A percentile compares a stretch with the other conserved stretches of the same genome.
These are phyloP conservation scores for Monilinia vaccinii-corymbosi DNA, from an alignment of 2,329 filamentous ascomycete genomes.

Conservation along the genomic window DNA sequence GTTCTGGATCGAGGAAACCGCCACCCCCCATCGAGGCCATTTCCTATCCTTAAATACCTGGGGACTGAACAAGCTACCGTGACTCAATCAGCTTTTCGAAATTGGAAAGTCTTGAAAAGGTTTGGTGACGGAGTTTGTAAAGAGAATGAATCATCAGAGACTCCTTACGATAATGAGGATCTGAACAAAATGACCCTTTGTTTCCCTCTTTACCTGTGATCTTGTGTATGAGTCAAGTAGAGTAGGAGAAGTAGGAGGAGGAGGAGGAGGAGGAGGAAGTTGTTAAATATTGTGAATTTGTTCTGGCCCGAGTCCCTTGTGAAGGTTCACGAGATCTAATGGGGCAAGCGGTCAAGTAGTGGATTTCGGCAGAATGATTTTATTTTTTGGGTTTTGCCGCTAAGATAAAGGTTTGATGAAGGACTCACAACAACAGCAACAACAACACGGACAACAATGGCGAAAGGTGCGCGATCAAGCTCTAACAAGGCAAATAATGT, in stretches of 20 bases:
- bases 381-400: neutral
- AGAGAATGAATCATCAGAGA: neutral
- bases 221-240: neutral
- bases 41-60: conserved; percentile 1
- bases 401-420: conserved; percentile 9
- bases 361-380: neutral
- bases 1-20: conserved; percentile 24
- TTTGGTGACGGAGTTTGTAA: neutral
- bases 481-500: conserved; percentile 75
- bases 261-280: neutral
- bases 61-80: neutral
- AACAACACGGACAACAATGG: too few species aligned
- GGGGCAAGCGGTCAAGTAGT: neutral
- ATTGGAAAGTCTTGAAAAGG: neutral
- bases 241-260: neutral
- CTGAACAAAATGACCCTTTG: neutral
- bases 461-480: conserved; percentile 76
- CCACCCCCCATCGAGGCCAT: conserved; percentile 30
- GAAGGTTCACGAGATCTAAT: neutral
- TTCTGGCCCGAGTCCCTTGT: neutral
- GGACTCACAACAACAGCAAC: too few species aligned
- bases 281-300: neutral
- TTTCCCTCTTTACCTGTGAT: neutral
- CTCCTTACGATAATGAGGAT: neutral
- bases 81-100: neutral